Percentiles rank a stretch among this genome's conserved stretches.
Conservation (phyloP, 2,329 filamentous ascomycete species). For the Monilinia fructigena region DNA sequence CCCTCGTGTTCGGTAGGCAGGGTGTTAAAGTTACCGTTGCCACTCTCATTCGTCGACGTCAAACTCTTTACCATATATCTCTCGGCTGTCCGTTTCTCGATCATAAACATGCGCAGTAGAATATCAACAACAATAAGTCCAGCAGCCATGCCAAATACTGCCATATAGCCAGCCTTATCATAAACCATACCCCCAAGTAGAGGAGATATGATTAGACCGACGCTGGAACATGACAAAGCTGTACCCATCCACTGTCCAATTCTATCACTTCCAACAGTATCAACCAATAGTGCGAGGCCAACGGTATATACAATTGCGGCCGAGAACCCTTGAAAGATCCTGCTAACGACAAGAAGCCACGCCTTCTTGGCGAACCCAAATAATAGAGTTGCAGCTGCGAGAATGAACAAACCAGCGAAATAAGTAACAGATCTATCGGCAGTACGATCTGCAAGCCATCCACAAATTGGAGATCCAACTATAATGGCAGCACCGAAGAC, state of each 20-base stretch:
- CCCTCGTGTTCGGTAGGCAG: not conserved
- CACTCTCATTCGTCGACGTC: not conserved
- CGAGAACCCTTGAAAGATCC: constrained; percentile 41
- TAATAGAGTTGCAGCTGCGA: constrained; percentile 51
- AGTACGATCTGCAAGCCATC: constrained; percentile 53
- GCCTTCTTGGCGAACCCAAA: constrained; percentile 53
- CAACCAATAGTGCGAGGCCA: constrained; percentile 66
- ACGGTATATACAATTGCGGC: constrained; percentile 72
- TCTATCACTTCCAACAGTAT: constrained; percentile 62
- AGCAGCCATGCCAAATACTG: constrained; percentile 58
- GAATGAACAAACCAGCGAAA: constrained; percentile 53
- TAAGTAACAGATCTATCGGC: constrained; percentile 61
- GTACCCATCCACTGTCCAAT: constrained; percentile 60
- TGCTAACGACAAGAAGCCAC: constrained; percentile 17
- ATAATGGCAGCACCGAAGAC: constrained; percentile 25
- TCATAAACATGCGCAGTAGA: constrained; percentile 51
- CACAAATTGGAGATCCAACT: constrained; percentile 19
- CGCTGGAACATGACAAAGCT: constrained; percentile 57
- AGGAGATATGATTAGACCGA: constrained; percentile 56
- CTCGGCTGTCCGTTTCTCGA: constrained; percentile 54
- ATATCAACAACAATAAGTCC: constrained; percentile 54
- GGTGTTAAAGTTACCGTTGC: not conserved
- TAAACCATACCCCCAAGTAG: constrained; percentile 28
- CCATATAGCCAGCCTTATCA: constrained; percentile 52
- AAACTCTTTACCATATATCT: constrained; percentile 45